Evolutionary conservation across 805 yeast species (phyloP).

Genomic region (Teunomyces gatunensis): DNA sequence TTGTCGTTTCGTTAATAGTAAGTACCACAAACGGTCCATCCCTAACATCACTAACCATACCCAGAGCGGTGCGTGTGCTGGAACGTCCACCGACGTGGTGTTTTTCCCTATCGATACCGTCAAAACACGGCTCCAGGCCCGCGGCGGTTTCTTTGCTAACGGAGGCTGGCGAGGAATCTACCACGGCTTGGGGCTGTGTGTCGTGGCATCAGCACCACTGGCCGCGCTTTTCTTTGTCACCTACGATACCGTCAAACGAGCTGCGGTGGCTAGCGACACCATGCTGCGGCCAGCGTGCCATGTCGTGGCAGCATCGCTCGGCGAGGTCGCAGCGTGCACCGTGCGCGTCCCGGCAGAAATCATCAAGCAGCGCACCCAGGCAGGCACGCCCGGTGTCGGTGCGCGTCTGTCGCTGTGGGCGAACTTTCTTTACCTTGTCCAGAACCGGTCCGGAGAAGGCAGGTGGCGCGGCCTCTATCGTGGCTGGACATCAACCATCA

Average conservation of each 20-base stretch:
- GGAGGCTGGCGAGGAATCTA: constrained; percentile 95
- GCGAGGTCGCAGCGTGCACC: constrained; percentile 90
- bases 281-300: constrained; percentile 49
- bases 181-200: constrained; percentile 88
- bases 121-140: constrained; percentile 92
- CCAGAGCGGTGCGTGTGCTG: constrained; percentile 89
- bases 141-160: constrained; percentile 87
- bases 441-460: constrained; percentile 76
- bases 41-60: background rate
- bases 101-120: constrained; percentile 96
- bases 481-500: constrained; percentile 89
- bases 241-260: constrained; percentile 69
- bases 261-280: constrained; percentile 29
- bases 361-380: constrained; percentile 89
- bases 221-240: constrained; percentile 56
- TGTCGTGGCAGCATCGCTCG: constrained; percentile 84
- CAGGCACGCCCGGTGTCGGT: constrained; percentile 33
- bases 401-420: constrained; percentile 57
- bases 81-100: constrained; percentile 90
- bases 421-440: constrained; percentile 61
- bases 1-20: constrained; percentile 33
- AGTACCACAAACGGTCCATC: constrained; percentile 10
- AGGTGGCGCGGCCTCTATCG: constrained; percentile 75
- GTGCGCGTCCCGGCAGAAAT: constrained; percentile 97
- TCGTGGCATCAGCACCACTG: constrained; percentile 89